Percentiles rank a stretch among this genome's conserved stretches.
These are phyloP conservation scores for Globisporangium polare DNA, from an alignment of 352 stramenopile species.

Conservation along the genomic window DNA sequence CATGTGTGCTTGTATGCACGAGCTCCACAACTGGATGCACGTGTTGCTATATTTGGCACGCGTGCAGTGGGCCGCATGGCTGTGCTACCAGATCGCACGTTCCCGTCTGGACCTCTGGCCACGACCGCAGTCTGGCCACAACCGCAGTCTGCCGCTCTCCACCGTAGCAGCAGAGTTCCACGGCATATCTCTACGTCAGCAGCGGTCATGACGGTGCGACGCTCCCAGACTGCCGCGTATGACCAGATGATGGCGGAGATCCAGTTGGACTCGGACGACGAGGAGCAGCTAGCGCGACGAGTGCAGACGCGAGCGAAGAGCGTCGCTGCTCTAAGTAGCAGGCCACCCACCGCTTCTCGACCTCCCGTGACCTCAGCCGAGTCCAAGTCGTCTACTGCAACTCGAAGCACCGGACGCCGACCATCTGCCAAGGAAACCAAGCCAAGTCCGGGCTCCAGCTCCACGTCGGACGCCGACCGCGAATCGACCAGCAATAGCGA, in stretches of 20 bases:
- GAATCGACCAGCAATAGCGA: background rate
- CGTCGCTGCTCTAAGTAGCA: background rate
- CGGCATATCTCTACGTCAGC: background rate
- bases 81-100: no score
- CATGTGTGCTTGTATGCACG: background rate
- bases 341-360: background rate
- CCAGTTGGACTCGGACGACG: conserved; percentile 4
- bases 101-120: no score
- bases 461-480: background rate
- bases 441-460: background rate
- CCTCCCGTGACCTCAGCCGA: background rate
- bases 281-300: background rate
- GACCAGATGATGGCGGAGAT: conserved; percentile 13
- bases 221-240: background rate
- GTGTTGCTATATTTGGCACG: background rate
- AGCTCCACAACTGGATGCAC: background rate
- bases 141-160: background rate
- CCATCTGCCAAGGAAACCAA: background rate
- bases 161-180: background rate
- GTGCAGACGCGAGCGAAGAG: background rate
- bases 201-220: conserved; percentile 3
- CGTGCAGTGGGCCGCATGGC: background rate
- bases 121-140: background rate
- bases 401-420: background rate
- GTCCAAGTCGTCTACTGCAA: background rate